These are phyloP conservation scores for Neotropicomus parvogracilis DNA, from an alignment of 1,284 basidiomycete genomes.

Conservation along the genomic window DNA sequence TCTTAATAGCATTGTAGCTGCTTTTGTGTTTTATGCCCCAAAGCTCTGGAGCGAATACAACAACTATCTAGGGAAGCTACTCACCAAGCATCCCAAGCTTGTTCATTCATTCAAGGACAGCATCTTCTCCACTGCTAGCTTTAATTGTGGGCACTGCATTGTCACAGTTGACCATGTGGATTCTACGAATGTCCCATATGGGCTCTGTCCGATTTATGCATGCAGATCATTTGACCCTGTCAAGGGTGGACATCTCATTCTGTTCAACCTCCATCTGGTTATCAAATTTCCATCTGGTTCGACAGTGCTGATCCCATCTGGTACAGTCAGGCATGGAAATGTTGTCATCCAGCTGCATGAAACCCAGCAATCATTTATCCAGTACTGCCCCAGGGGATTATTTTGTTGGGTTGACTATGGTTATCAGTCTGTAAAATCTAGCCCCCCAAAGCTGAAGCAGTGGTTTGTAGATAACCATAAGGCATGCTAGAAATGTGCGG, in stretches of 20 bases:
- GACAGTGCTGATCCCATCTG: neutral
- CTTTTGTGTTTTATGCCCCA: neutral
- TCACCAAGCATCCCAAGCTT: no score
- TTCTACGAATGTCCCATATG: neutral
- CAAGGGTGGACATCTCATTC: neutral
- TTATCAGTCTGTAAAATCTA: neutral
- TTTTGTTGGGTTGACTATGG: neutral
- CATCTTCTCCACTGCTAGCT: neutral
- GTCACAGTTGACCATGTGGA: neutral
- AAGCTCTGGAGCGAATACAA: neutral
- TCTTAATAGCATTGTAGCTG: neutral
- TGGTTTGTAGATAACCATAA: neutral
- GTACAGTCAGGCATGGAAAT: neutral
- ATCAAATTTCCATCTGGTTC: neutral
- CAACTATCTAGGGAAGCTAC: no score
- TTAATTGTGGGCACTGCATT: neutral
- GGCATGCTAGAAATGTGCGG: neutral
- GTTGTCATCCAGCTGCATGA: neutral
- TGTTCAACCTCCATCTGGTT: neutral
- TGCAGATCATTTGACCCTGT: neutral
- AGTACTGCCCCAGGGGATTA: no score
- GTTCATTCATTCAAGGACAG: no score
- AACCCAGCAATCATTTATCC: neutral
- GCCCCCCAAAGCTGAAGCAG: neutral
- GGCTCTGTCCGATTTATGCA: neutral